phyloP scores from a whole-genome alignment of 345 rosid species.

The Mallotus nudiflorus region DNA sequence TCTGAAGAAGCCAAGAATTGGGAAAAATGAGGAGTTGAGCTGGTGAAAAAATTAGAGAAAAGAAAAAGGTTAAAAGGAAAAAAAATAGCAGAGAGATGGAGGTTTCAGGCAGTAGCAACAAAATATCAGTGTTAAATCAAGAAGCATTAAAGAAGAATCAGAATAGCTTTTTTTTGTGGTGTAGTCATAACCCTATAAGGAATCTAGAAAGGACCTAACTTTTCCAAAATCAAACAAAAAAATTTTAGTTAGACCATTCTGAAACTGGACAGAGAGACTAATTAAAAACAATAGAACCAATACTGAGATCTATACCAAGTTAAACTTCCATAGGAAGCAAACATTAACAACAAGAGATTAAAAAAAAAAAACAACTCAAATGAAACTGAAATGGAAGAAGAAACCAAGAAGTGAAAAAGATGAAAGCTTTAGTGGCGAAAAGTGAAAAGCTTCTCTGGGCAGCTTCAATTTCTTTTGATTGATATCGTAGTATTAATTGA shows the following conservation, averaged over 20 bases:
- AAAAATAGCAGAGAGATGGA: conserved; percentile 31
- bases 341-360: conserved; percentile 13
- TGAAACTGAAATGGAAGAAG: not conserved
- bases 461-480: conserved; percentile 16
- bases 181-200: conserved; percentile 37
- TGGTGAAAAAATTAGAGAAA: not conserved
- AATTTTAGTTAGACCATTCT: conserved; percentile 9
- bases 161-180: conserved; percentile 44
- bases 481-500: conserved; percentile 6
- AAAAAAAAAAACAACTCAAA: conserved; percentile 20
- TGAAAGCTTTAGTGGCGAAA: conserved; percentile 14
- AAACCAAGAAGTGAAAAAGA: conserved; percentile 12
- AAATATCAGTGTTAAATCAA: conserved; percentile 54
- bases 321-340: conserved; percentile 13
- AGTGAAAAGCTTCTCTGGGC: conserved; percentile 12
- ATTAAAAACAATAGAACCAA: conserved; percentile 18
- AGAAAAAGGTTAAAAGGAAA: conserved; percentile 20
- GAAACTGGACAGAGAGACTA: not conserved
- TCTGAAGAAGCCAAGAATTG: not conserved
- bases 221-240: conserved; percentile 21
- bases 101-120: conserved; percentile 25
- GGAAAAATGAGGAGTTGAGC: too few relatives aligned
- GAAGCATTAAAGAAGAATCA: conserved; percentile 55
- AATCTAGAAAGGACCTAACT: conserved; percentile 55
- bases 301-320: conserved; percentile 34